A percentile compares a stretch with the other conserved stretches of the same genome.
phyloP scores from a whole-genome alignment of 2,329 filamentous ascomycete genomes.

The Trichoderma sp. region DNA sequence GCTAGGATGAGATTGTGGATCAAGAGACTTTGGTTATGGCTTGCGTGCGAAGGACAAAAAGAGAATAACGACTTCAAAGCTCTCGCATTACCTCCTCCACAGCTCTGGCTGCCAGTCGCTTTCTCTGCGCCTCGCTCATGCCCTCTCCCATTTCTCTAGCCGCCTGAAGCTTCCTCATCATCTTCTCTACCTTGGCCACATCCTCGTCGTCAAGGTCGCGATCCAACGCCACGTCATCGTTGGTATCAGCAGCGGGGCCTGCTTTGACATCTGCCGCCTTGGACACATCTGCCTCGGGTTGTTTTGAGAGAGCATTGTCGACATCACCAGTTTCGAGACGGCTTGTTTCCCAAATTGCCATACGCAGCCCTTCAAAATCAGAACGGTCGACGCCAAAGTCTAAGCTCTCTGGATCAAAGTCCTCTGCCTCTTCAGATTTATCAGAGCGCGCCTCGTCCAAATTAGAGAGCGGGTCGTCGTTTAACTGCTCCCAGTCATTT shows the following conservation, averaged over 20 bases:
- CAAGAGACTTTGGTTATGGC: background rate
- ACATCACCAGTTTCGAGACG: conserved; percentile 27
- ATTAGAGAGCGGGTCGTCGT: conserved; percentile 29
- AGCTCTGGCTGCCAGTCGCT: conserved; percentile 58
- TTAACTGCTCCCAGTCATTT: conserved; percentile 59
- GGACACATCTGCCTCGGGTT: conserved; percentile 5
- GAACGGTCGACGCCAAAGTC: conserved; percentile 52
- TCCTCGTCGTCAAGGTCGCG: conserved; percentile 46
- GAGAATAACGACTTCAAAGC: conserved; percentile 33
- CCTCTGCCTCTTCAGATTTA: conserved; percentile 32
- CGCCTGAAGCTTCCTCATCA: conserved; percentile 64
- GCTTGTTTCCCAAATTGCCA: conserved; percentile 49
- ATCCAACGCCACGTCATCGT: conserved; percentile 3
- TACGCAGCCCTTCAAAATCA: conserved; percentile 52
- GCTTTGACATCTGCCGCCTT: conserved; percentile 19
- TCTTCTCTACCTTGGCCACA: conserved; percentile 57
- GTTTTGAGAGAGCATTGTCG: conserved; percentile 23
- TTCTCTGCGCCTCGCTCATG: conserved; percentile 59
- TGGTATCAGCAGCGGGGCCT: background rate
- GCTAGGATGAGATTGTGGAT: background rate
- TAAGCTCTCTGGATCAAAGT: conserved; percentile 47
- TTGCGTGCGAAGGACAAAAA: background rate
- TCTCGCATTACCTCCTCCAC: conserved; percentile 65
- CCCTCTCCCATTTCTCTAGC: conserved; percentile 59
- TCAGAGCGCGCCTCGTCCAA: conserved; percentile 31